Conservation (phyloP, 2,329 filamentous ascomycete genomes). For the Tolypocladium album region DNA sequence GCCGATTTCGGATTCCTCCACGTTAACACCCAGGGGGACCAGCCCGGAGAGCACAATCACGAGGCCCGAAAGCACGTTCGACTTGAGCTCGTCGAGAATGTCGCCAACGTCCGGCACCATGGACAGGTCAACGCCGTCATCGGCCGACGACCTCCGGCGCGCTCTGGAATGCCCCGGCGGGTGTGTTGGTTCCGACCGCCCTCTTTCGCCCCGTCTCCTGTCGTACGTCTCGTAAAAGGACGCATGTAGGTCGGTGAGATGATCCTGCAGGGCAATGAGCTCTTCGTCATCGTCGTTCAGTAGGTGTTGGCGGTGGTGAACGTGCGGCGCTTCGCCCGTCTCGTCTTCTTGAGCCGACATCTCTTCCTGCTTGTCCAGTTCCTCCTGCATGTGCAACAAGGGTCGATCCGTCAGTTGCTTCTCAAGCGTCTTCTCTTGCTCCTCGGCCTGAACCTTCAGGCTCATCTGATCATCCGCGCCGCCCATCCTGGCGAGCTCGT, state of each 20-base stretch:
- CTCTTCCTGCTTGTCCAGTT: conserved; percentile 70
- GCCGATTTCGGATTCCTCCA: conserved; percentile 74
- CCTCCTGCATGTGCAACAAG: conserved; percentile 81
- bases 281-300: conserved; percentile 84
- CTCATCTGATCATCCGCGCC: conserved; percentile 56
- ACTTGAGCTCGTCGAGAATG: conserved; percentile 77
- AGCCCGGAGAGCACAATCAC: conserved; percentile 85
- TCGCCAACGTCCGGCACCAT: conserved; percentile 73
- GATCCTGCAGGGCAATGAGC: conserved; percentile 63
- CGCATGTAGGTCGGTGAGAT: conserved; percentile 64
- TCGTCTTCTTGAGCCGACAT: conserved; percentile 15
- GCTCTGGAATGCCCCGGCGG: conserved; percentile 20
- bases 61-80: conserved; percentile 60
- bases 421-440: conserved; percentile 79
- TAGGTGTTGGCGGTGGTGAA: conserved; percentile 55
- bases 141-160: conserved; percentile 19
- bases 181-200: conserved; percentile 22
- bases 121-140: conserved; percentile 31
- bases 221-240: conserved; percentile 82
- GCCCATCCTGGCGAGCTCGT: conserved; percentile 68
- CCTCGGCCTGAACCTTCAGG: conserved; percentile 65
- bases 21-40: conserved; percentile 69
- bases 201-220: conserved; percentile 28
- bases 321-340: conserved; percentile 13
- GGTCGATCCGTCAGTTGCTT: conserved; percentile 85